Evolutionary conservation across 495 filamentous ascomycete species (phyloP).

Genomic region (Letharia columbiana): DNA sequence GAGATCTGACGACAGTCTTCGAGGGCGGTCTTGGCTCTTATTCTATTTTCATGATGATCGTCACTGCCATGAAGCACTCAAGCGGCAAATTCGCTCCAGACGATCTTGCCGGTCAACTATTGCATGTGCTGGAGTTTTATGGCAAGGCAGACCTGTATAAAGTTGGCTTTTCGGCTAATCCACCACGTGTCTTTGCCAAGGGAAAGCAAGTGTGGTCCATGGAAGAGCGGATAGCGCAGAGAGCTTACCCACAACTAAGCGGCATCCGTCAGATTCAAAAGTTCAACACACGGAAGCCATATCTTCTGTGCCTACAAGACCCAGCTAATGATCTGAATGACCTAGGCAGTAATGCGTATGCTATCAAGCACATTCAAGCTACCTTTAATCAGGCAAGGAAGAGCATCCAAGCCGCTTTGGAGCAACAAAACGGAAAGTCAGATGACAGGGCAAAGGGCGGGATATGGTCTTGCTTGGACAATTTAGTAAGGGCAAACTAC

Average conservation of each 20-base stretch:
- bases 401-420: not conserved
- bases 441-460: not conserved
- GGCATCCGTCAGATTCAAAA: conserved; percentile 17
- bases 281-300: conserved; percentile 27
- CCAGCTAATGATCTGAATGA: conserved; percentile 51
- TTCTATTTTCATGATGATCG: conserved; percentile 47
- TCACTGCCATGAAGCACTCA: conserved; percentile 40
- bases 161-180: conserved; percentile 44
- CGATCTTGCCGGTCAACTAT: conserved; percentile 35
- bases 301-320: conserved; percentile 50
- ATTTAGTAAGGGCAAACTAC: conserved; percentile 9
- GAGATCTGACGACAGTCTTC: conserved; percentile 38
- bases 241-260: conserved; percentile 5
- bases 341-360: conserved; percentile 37
- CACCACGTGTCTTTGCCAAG: conserved; percentile 37
- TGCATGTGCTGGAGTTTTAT: conserved; percentile 46
- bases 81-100: conserved; percentile 19
- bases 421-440: no score
- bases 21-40: conserved; percentile 41
- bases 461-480: not conserved
- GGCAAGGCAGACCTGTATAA: conserved; percentile 35
- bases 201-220: conserved; percentile 1
- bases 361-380: conserved; percentile 36
- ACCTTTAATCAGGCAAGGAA: conserved; percentile 21
- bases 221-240: conserved; percentile 1